Evolutionary conservation across 441 rosid genomes (phyloP).

Genomic region (Erodium chrysanthum): DNA sequence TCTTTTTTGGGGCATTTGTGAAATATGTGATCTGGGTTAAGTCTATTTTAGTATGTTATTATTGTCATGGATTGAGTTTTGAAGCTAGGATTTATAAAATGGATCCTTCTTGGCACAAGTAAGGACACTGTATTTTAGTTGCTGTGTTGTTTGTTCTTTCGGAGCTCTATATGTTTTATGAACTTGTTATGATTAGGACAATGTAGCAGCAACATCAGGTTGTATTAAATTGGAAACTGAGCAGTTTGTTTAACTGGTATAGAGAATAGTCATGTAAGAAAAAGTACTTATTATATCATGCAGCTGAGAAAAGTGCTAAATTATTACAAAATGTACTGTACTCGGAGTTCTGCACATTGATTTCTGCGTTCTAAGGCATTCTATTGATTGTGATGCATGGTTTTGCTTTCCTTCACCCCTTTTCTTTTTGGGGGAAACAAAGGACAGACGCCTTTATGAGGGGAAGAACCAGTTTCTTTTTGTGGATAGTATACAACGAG

Average conservation of each 20-base stretch:
- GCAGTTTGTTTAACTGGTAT: background rate
- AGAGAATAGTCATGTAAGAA: no score
- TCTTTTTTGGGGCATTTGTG: background rate
- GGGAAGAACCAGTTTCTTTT: no score
- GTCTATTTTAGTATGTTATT: background rate
- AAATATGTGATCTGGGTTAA: background rate
- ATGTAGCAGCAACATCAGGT: background rate
- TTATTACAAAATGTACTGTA: no score
- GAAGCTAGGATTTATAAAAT: background rate
- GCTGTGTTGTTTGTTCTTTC: no score
- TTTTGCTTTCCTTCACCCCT: background rate
- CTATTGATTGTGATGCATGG: no score
- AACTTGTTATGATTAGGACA: background rate
- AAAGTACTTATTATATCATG: background rate
- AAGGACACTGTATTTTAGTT: no score
- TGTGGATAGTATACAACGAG: no score
- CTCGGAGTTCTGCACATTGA: no score
- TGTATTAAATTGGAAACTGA: background rate
- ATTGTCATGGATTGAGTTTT: background rate
- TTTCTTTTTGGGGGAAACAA: no score
- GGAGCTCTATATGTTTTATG: no score
- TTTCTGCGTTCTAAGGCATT: background rate
- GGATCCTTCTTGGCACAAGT: background rate
- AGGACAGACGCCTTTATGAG: background rate
- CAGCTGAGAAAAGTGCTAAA: background rate